Evolutionary conservation across 1,284 basidiomycete genomes (phyloP), one percentile per base, ranked within the genome.

Genomic region (Erythrobasidium hasegawianum): DNA sequence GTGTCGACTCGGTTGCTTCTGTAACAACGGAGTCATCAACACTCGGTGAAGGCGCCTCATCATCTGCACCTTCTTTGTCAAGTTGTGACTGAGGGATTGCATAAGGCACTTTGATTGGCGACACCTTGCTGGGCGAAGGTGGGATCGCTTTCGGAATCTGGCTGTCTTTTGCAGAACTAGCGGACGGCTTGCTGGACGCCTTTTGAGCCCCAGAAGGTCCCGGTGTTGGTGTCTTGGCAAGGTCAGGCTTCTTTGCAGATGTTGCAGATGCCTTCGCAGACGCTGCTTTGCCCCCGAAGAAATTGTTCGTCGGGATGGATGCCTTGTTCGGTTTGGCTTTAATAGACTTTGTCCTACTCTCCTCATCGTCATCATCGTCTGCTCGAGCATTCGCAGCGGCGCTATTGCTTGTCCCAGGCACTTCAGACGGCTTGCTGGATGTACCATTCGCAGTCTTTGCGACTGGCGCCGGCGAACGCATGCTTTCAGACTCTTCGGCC

Each of bases 271-370:
- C 11, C 33, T 33, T 33, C 11, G 33, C 33, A 5, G 33, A 33
- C 11, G 33, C 33, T 33, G 33, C 33, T 11, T 33, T 33, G n/a
- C n/a, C n/a, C n/a, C n/a, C n/a, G 26, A 65, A 65, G 27, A 58
- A 57, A 45, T 53, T 49, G 47, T 22, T 33, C 27, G 24, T 47
- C 5, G 57, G 39, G n/a, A 16, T 29, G 16, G 50, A 9, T 14
- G n/a, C 18, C 55, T 56, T 65, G 41, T 38, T 49, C 2, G n/a
- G 22, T 29, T 65, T 65, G 8, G 38, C 24, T 39, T 26, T 24
- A n/a, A 65, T 33, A 18, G 62, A 27, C 22, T 38, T 49, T 8
- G 62, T 43, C 24, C 62, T 50, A 52, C 62, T 65, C 11, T 65
- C 62, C 20, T 65, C 62, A 20, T 65, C 62, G 9, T 65, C 56